Percentiles rank a stretch among this genome's conserved stretches.
phyloP scores from a whole-genome alignment of 2,329 filamentous ascomycete genomes.

The Fusarium citri region DNA sequence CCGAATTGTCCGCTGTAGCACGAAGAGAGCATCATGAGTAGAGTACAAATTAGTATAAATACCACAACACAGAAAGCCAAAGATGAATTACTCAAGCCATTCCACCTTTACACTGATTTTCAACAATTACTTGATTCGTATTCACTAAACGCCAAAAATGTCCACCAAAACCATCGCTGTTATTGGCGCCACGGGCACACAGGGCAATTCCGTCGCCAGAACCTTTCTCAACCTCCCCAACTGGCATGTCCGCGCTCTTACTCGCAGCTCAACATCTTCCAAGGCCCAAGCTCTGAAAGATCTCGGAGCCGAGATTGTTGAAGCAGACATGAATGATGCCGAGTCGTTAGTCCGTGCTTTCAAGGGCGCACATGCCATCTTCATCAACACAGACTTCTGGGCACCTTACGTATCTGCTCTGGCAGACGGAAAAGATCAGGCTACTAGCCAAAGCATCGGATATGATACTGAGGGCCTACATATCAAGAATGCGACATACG shows the following conservation, averaged over 20 bases:
- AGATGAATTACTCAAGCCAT: neutral
- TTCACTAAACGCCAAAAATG: neutral
- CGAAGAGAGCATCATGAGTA: too few relatives aligned
- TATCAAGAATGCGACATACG: conserved; percentile 65
- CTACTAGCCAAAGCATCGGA: conserved; percentile 52
- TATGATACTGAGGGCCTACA: conserved; percentile 61
- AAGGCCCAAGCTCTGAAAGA: conserved; percentile 54
- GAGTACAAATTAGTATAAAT: neutral
- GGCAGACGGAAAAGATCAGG: conserved; percentile 49
- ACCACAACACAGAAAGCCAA: neutral
- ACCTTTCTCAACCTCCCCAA: conserved; percentile 53
- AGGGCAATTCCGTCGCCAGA: conserved; percentile 61
- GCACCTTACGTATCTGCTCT: conserved; percentile 55
- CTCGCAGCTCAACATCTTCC: conserved; percentile 55
- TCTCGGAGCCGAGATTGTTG: conserved; percentile 57
- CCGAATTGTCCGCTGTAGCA: neutral
- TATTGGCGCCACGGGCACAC: conserved; percentile 60
- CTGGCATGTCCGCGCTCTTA: conserved; percentile 60
- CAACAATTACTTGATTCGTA: neutral
- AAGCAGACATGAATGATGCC: conserved; percentile 57
- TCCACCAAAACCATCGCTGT: conserved; percentile 53
- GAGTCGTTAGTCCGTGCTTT: conserved; percentile 55
- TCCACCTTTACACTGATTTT: accelerated
- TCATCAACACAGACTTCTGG: conserved; percentile 66
- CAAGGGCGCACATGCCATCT: conserved; percentile 58